These are phyloP conservation scores for Pythium aristosporum DNA, from an alignment of 352 stramenopile genomes.

Conservation along the genomic window DNA sequence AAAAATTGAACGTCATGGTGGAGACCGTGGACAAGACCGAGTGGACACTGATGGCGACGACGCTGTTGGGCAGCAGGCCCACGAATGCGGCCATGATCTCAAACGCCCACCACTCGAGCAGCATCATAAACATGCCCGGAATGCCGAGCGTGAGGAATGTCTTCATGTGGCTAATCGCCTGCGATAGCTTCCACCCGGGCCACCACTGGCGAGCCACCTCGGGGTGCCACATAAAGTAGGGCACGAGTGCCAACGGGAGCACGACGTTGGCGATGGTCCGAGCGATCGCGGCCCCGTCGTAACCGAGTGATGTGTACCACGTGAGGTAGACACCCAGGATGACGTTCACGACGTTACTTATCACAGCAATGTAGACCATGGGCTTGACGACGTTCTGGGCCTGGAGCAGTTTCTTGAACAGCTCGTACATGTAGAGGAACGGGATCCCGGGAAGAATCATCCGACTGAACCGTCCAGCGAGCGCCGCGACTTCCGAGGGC, in stretches of 20 bases:
- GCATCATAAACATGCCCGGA: constrained; percentile 55
- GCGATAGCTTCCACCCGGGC: constrained; percentile 6
- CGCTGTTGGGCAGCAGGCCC: constrained; percentile 44
- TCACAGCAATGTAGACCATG: constrained; percentile 60
- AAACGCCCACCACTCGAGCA: constrained; percentile 69
- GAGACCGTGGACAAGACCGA: constrained; percentile 64
- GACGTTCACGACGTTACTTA: constrained; percentile 70
- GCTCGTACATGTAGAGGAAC: constrained; percentile 80
- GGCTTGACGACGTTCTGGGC: constrained; percentile 78
- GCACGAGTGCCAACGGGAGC: constrained; percentile 45
- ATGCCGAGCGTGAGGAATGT: constrained; percentile 52
- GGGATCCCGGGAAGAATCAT: constrained; percentile 56
- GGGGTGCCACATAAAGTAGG: constrained; percentile 52
- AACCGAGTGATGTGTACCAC: constrained; percentile 73
- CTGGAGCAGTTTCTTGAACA: constrained; percentile 78
- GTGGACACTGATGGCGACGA: constrained; percentile 58
- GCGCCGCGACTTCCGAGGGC: constrained; percentile 43
- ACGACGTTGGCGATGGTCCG: constrained; percentile 49
- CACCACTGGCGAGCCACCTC: constrained; percentile 41
- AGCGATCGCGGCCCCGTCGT: constrained; percentile 66
- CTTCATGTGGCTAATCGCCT: constrained; percentile 31
- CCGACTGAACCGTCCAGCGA: constrained; percentile 57
- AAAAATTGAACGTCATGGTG: constrained; percentile 63
- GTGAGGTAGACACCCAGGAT: constrained; percentile 60
- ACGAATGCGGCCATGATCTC: constrained; percentile 55